These are phyloP conservation scores for Endoconidiophora polonica DNA, from an alignment of 2,329 filamentous ascomycete genomes.

Conservation along the genomic window DNA sequence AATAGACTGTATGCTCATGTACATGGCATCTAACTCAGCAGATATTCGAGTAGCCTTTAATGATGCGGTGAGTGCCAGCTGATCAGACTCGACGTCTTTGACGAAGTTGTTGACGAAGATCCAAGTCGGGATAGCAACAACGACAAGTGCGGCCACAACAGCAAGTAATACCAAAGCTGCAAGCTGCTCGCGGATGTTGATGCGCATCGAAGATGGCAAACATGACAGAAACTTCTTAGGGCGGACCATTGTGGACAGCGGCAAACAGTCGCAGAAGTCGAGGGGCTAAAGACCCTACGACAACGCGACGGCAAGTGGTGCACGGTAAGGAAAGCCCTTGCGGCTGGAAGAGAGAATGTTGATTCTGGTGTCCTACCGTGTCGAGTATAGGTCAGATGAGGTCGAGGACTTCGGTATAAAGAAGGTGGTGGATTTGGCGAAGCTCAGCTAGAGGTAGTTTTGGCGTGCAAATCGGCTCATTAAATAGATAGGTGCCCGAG, in stretches of 20 bases:
- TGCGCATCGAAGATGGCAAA: constrained; percentile 42
- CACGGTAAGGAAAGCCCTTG: neutral
- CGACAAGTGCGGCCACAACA: constrained; percentile 56
- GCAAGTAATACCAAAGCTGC: constrained; percentile 61
- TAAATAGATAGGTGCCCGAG: too few species aligned
- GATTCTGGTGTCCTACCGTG: neutral
- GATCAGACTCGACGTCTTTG: constrained; percentile 34
- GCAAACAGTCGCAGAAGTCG: too few species aligned
- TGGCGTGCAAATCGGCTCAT: too few species aligned
- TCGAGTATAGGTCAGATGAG: neutral
- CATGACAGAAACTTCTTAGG: constrained; percentile 11
- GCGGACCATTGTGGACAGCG: constrained; percentile 8
- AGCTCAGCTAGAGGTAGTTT: too few species aligned
- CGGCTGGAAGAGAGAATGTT: neutral
- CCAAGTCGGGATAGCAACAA: constrained; percentile 65
- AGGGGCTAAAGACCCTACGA: neutral
- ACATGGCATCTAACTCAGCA: constrained; percentile 61
- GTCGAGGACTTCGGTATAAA: neutral
- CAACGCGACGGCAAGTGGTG: neutral
- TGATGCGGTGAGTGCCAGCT: constrained; percentile 62
- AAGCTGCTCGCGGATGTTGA: constrained; percentile 78
- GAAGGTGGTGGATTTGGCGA: neutral
- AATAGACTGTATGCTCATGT: constrained; percentile 57
- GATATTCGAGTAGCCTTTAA: constrained; percentile 72
- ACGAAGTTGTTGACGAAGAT: constrained; percentile 40